These are phyloP conservation scores for Annona squamosa DNA, from an alignment of 164 flowering plant genomes.

Conservation along the genomic window DNA sequence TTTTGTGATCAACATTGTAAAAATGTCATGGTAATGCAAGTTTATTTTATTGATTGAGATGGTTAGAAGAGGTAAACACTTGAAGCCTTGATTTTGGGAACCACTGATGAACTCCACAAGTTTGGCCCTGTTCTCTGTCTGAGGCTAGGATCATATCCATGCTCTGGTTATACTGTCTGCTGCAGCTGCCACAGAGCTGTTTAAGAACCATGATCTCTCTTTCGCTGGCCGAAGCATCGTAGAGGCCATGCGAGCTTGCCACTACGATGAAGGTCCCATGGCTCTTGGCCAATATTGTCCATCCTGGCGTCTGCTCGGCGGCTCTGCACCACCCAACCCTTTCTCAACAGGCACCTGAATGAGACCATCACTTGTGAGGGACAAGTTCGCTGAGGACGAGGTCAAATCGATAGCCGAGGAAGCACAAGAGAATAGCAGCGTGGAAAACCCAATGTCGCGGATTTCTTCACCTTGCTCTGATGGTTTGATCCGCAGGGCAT, in stretches of 20 bases:
- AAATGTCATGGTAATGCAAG: too few species aligned
- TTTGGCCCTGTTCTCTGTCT: constrained; percentile 20
- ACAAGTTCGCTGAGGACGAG: constrained; percentile 12
- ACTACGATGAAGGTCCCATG: constrained; percentile 10
- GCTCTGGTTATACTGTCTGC: constrained; percentile 18
- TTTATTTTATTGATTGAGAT: too few species aligned
- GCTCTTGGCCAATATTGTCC: constrained; percentile 12
- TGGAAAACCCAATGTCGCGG: constrained; percentile 21
- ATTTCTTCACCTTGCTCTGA: constrained; percentile 18
- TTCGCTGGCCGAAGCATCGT: constrained; percentile 11
- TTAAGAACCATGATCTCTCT: constrained; percentile 20
- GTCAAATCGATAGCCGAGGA: constrained; percentile 14
- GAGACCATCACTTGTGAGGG: constrained; percentile 7
- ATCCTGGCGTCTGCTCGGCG: constrained; percentile 18
- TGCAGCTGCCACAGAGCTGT: constrained; percentile 18
- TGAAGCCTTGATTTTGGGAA: too few species aligned
- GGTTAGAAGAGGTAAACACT: too few species aligned
- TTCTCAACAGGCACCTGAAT: constrained; percentile 14
- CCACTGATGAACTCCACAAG: not conserved
- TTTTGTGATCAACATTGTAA: too few species aligned
- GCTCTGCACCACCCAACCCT: constrained; percentile 14
- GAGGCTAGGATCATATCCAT: constrained; percentile 9
- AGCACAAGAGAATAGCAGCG: not conserved
- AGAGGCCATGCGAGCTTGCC: constrained; percentile 6
- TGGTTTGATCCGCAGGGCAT: constrained; percentile 22